Evolutionary conservation across 257 asterid genomes (phyloP).

Genomic region (Nyctanthes arbortristis): DNA sequence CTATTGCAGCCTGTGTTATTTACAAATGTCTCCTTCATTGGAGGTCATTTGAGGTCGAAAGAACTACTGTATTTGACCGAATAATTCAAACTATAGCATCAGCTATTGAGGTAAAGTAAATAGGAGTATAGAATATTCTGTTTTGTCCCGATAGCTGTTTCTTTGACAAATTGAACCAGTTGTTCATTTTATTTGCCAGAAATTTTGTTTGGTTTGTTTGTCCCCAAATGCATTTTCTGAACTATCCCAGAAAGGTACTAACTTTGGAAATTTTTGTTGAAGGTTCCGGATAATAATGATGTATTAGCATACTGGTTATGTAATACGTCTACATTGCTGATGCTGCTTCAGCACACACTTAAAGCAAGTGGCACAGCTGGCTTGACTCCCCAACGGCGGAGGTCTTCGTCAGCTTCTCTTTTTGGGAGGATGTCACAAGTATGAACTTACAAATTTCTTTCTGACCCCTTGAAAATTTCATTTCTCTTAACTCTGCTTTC

Average conservation of each 20-base stretch:
- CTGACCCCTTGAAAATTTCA: slow-evolving; percentile 13
- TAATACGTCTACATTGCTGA: slow-evolving; percentile 86
- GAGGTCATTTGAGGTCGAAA: slow-evolving; percentile 99
- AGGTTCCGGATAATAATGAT: slow-evolving; percentile 89
- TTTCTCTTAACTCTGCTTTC: slow-evolving; percentile 21
- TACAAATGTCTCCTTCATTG: slow-evolving; percentile 98
- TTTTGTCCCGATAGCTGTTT: slow-evolving; percentile 2
- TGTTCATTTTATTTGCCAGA: too few relatives aligned
- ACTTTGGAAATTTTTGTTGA: slow-evolving; percentile 26
- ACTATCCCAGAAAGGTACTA: slow-evolving; percentile 18
- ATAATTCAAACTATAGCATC: slow-evolving; percentile 86
- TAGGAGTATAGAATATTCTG: slow-evolving; percentile 1
- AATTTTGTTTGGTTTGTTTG: slow-evolving; percentile 3
- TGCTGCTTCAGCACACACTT: slow-evolving; percentile 98
- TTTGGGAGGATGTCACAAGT: slow-evolving; percentile 99
- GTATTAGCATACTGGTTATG: slow-evolving; percentile 91
- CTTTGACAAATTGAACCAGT: slow-evolving; percentile 4
- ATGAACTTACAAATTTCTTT: slow-evolving; percentile 28
- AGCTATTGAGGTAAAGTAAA: slow-evolving; percentile 69
- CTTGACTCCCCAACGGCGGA: slow-evolving; percentile 90
- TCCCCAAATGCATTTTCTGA: neutral
- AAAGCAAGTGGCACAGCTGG: slow-evolving; percentile 97
- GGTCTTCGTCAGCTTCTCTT: slow-evolving; percentile 95
- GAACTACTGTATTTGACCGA: slow-evolving; percentile 93
- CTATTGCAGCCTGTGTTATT: slow-evolving; percentile 90